phyloP scores from a whole-genome alignment of 2,329 filamentous ascomycete genomes.

The Colletotrichum horii region DNA sequence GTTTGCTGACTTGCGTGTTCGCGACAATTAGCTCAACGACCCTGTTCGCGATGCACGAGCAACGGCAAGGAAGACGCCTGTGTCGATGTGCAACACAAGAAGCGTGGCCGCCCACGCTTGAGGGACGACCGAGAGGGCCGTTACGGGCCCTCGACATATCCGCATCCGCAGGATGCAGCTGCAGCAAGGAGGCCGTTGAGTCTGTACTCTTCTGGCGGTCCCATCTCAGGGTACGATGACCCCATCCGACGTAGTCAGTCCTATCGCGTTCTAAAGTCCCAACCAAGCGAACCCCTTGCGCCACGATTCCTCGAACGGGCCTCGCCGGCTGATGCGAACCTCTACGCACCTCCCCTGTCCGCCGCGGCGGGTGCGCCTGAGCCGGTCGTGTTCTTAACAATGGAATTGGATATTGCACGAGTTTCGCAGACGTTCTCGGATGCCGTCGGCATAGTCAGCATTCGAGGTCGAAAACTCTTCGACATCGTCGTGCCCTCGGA shows the following conservation, averaged over 20 bases:
- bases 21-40: slow-evolving; percentile 66
- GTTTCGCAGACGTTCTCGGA: slow-evolving; percentile 62
- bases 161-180: slow-evolving; percentile 49
- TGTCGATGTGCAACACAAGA: slow-evolving; percentile 86
- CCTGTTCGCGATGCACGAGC: slow-evolving; percentile 77
- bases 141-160: slow-evolving; percentile 57
- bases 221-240: slow-evolving; percentile 51
- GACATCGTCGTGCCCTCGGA: slow-evolving; percentile 60
- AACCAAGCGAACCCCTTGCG: slow-evolving; percentile 51
- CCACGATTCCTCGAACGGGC: slow-evolving; percentile 58
- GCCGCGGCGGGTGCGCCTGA: slow-evolving; percentile 49
- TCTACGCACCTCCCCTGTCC: slow-evolving; percentile 51
- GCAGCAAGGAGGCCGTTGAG: slow-evolving; percentile 49
- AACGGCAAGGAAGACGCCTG: slow-evolving; percentile 84
- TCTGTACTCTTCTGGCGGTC: slow-evolving; percentile 52
- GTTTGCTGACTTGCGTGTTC: slow-evolving; percentile 9
- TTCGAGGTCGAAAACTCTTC: slow-evolving; percentile 55
- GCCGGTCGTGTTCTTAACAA: slow-evolving; percentile 62
- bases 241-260: slow-evolving; percentile 49
- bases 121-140: slow-evolving; percentile 72
- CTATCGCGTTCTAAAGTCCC: slow-evolving; percentile 61
- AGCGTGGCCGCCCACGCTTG: slow-evolving; percentile 77
- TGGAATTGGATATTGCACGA: slow-evolving; percentile 63
- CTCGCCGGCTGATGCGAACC: slow-evolving; percentile 51
- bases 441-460: slow-evolving; percentile 52